Percentiles rank a stretch among this genome's conserved stretches.
Evolutionary conservation across 1,139 yeast species (phyloP).

Genomic region (Sugiyamaella castrensis): DNA sequence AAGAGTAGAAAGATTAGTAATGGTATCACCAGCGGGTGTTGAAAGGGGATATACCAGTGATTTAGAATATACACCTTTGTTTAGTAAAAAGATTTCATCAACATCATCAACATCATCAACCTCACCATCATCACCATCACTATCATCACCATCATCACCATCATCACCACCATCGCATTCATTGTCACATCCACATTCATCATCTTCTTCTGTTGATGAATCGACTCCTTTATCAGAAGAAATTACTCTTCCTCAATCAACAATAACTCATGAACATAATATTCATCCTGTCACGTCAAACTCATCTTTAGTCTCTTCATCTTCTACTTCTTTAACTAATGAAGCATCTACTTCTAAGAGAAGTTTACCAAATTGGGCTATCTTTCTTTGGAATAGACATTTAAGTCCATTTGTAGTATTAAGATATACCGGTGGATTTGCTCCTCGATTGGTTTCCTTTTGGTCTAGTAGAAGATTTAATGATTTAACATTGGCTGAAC

Average conservation of each 20-base stretch:
- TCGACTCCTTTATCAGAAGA: background rate
- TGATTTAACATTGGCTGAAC: conserved; percentile 28
- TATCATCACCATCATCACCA: background rate
- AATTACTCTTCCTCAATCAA: conserved; percentile 1
- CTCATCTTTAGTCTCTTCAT: background rate
- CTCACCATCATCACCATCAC: background rate
- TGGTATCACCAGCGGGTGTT: conserved; percentile 84
- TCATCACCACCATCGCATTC: no score
- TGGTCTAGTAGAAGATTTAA: conserved; percentile 41
- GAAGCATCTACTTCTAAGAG: conserved; percentile 15
- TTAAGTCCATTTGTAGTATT: conserved; percentile 39
- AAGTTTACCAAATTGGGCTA: conserved; percentile 12
- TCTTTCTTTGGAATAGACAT: conserved; percentile 39
- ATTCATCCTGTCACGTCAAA: background rate
- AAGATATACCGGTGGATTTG: conserved; percentile 37
- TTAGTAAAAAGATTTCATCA: background rate
- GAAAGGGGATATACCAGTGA: conserved; percentile 32
- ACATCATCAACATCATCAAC: background rate
- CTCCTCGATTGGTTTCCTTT: conserved; percentile 38
- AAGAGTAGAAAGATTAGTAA: conserved; percentile 54
- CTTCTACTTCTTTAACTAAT: conserved; percentile 12
- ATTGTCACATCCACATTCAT: no score
- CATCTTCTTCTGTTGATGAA: no score
- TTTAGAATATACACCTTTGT: conserved; percentile 21
- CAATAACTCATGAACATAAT: conserved; percentile 5